Conservation (phyloP, 1,139 yeast species). For the Candida freyschussii region DNA sequence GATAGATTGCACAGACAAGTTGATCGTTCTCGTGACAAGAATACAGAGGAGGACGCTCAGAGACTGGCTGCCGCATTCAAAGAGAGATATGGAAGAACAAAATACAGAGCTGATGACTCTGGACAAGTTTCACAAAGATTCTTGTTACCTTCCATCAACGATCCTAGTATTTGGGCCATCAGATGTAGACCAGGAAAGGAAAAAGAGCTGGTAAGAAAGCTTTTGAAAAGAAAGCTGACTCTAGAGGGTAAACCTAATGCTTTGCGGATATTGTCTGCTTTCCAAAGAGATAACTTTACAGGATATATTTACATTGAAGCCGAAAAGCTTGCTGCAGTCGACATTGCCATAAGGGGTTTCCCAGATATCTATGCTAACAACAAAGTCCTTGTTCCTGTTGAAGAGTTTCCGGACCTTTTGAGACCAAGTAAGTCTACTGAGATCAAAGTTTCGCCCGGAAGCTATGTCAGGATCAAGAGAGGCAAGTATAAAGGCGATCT, state of each 20-base stretch:
- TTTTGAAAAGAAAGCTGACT: conserved; percentile 67
- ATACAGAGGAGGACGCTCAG: conserved; percentile 94
- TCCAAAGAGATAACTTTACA: conserved; percentile 88
- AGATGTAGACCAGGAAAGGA: conserved; percentile 93
- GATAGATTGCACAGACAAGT: conserved; percentile 81
- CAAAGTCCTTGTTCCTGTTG: conserved; percentile 87
- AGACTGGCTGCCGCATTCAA: conserved; percentile 87
- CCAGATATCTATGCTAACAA: conserved; percentile 72
- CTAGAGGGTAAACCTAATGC: conserved; percentile 35
- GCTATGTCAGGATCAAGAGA: conserved; percentile 83
- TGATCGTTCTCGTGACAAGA: conserved; percentile 84
- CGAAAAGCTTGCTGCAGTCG: conserved; percentile 87
- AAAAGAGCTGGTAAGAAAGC: conserved; percentile 80
- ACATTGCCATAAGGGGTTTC: conserved; percentile 81
- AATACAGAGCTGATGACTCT: conserved; percentile 84
- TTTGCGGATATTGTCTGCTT: conserved; percentile 76
- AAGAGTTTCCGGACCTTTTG: conserved; percentile 89
- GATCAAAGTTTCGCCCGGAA: conserved; percentile 84
- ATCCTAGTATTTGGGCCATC: conserved; percentile 94
- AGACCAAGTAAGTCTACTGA: conserved; percentile 88
- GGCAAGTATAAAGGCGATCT: conserved; percentile 92
- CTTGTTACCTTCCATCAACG: conserved; percentile 90
- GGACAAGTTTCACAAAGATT: conserved; percentile 89
- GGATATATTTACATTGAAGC: conserved; percentile 96
- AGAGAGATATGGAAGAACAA: conserved; percentile 87